Conservation (phyloP, 2,329 filamentous ascomycete species). For the Mollisia scopiformis region DNA sequence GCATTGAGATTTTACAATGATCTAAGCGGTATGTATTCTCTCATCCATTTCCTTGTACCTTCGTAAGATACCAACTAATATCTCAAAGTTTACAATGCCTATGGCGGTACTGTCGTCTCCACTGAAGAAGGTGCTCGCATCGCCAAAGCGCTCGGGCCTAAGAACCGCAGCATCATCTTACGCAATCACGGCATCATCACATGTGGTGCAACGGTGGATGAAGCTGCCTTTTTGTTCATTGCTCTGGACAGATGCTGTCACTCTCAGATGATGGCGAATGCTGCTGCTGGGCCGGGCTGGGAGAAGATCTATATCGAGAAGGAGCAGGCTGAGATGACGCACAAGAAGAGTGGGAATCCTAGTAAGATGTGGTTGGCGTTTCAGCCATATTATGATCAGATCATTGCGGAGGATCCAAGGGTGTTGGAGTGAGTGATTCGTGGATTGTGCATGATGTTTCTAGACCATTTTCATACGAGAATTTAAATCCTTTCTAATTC, state of each 20-base stretch:
- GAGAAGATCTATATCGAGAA: not conserved
- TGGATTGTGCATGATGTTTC: no score
- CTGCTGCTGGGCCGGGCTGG: conserved; percentile 1
- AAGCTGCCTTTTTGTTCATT: conserved; percentile 46
- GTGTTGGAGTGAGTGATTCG: not conserved
- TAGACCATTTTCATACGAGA: no score
- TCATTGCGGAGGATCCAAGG: not conserved
- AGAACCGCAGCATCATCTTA: conserved; percentile 44
- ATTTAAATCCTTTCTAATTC: no score
- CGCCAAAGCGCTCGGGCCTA: conserved; percentile 40
- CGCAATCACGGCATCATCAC: conserved; percentile 49
- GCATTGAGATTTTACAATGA: conserved; percentile 42
- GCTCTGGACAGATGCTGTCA: conserved; percentile 45
- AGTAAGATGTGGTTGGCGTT: conserved; percentile 1
- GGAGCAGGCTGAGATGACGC: not conserved
- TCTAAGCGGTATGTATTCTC: not conserved
- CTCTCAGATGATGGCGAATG: conserved; percentile 36
- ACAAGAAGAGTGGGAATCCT: not conserved
- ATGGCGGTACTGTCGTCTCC: conserved; percentile 49
- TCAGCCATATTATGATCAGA: not conserved
- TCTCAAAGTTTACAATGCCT: conserved; percentile 41
- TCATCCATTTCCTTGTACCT: not conserved
- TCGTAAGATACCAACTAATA: not conserved
- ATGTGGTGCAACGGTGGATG: conserved; percentile 43
- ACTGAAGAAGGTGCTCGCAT: conserved; percentile 48